A percentile compares a stretch with the other conserved stretches of the same genome.
phyloP scores from a whole-genome alignment of 768 basidiomycete species.

The Tulasnella sp. region DNA sequence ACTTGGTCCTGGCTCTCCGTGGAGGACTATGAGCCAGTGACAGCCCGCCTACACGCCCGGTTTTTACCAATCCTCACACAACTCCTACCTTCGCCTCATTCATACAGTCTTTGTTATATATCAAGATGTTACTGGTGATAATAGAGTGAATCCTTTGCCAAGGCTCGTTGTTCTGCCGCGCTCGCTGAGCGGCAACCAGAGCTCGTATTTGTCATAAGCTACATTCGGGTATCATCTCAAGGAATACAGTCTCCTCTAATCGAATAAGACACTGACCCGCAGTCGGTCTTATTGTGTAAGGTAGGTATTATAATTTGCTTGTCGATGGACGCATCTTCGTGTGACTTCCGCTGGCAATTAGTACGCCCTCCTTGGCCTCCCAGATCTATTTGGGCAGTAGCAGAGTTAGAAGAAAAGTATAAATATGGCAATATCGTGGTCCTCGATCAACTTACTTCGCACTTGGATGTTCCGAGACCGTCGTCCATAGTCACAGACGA shows the following conservation, averaged over 20 bases:
- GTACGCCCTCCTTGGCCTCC: conserved; percentile 17
- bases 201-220: background rate
- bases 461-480: conserved; percentile 20
- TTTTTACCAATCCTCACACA: background rate
- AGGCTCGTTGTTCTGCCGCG: background rate
- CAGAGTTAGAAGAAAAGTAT: background rate
- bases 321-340: conserved; percentile 21
- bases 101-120: background rate
- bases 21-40: conserved; percentile 62
- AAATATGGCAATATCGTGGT: background rate
- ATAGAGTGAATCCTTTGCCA: conserved; percentile 1
- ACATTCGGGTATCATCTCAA: conserved; percentile 1
- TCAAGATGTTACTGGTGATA: conserved; percentile 22
- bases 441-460: conserved; percentile 27
- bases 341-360: conserved; percentile 27
- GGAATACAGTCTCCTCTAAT: conserved; percentile 16
- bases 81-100: background rate
- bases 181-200: background rate
- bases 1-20: conserved; percentile 93
- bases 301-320: conserved; percentile 1
- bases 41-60: background rate
- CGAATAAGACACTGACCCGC: background rate
- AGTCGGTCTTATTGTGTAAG: background rate
- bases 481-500: conserved; percentile 2
- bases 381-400: conserved; percentile 23